These are phyloP conservation scores for Eremochloa ophiuroides DNA, from an alignment of 176 grass and related monocot genomes.

Conservation along the genomic window DNA sequence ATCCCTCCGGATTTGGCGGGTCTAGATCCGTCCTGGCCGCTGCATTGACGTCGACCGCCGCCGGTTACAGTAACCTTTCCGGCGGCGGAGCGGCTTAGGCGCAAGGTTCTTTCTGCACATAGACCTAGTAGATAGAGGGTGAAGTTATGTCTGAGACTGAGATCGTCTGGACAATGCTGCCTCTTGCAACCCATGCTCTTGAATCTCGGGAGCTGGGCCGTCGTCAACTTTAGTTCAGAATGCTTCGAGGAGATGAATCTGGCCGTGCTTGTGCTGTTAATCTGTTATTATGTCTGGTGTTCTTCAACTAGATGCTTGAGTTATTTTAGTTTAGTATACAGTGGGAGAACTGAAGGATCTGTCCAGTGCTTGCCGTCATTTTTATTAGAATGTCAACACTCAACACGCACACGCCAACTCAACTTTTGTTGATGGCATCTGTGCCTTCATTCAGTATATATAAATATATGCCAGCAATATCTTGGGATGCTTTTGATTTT, in stretches of 20 bases:
- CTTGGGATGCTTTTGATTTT: not conserved
- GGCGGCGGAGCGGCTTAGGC: not conserved
- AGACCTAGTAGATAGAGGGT: not conserved
- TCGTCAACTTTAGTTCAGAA: not conserved
- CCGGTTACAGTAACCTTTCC: not conserved
- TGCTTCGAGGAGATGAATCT: not conserved
- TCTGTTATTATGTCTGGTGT: not conserved
- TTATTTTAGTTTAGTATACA: not conserved
- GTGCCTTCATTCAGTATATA: not conserved
- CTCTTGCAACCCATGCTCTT: not conserved
- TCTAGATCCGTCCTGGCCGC: conserved; percentile 7
- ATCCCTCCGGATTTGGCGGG: not conserved
- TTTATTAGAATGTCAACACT: not conserved
- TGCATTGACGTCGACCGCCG: conserved; percentile 22
- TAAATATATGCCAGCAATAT: not conserved
- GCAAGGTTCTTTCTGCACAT: not conserved
- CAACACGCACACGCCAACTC: not conserved
- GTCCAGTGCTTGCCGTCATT: not conserved
- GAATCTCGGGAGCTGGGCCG: not conserved
- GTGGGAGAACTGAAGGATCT: not conserved
- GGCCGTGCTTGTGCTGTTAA: not conserved
- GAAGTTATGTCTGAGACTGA: not conserved
- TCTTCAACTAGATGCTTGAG: not conserved
- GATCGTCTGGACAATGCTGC: not conserved
- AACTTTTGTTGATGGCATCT: conserved; percentile 2